Evolutionary conservation across 257 asterid species (phyloP).

Genomic region (Craterostigma plantagineum): DNA sequence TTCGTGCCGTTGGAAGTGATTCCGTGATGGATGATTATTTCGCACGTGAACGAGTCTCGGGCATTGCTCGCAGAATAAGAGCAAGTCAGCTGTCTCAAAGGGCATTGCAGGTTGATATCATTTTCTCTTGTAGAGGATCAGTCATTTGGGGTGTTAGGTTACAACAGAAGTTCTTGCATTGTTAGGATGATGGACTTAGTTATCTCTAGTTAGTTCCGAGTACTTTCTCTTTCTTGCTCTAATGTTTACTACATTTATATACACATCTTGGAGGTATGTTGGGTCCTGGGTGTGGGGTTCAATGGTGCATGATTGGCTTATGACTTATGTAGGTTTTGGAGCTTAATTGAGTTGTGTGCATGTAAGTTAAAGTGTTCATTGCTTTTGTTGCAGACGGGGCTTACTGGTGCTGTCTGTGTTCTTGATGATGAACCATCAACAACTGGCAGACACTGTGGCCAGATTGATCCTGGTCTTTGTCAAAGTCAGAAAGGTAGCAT

Average conservation of each 20-base stretch:
- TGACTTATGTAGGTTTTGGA: too few relatives aligned
- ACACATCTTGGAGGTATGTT: too few relatives aligned
- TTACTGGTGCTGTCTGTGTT: slow-evolving; percentile 82
- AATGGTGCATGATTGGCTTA: too few relatives aligned
- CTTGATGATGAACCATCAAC: slow-evolving; percentile 98
- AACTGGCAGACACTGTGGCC: slow-evolving; percentile 87
- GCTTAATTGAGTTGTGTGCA: too few relatives aligned
- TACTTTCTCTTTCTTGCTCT: too few relatives aligned
- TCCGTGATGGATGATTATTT: slow-evolving; percentile 87
- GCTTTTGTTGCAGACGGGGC: slow-evolving; percentile 51
- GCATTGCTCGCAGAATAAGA: slow-evolving; percentile 90
- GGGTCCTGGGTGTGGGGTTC: too few relatives aligned
- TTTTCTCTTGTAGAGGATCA: background rate
- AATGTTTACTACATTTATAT: too few relatives aligned
- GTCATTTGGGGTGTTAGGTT: background rate
- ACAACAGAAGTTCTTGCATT: background rate
- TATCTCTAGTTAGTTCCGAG: too few relatives aligned
- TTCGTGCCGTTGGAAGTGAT: slow-evolving; percentile 99
- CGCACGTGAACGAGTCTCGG: slow-evolving; percentile 94
- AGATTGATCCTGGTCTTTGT: slow-evolving; percentile 65
- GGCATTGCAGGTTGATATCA: slow-evolving; percentile 57
- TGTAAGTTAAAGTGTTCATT: background rate
- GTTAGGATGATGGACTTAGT: too few relatives aligned
- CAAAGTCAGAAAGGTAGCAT: slow-evolving; percentile 66
- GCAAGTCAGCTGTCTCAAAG: slow-evolving; percentile 87